Base-by-base conservation (phyloP, 306 rosid genomes). In the Vigna mungo region DNA sequence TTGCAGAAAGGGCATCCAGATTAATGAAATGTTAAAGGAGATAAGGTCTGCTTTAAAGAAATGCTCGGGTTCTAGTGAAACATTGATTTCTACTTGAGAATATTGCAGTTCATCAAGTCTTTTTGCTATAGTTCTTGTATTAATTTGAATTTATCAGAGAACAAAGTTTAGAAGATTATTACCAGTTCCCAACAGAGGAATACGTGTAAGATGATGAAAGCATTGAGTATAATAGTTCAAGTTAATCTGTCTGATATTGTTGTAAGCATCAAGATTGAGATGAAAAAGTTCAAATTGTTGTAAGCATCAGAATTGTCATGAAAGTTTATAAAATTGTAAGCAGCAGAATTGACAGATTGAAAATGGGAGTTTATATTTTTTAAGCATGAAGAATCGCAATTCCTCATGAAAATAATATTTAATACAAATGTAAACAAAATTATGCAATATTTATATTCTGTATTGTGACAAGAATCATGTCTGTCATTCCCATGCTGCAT, bases 31-130 rank as follows among this genome's bases (percentile, higher is more conserved):
- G 94, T 75, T 96, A 80, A 85, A 90, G 81, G 97, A 86, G 78
- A 96, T 96, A 82, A 87, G 99, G 70, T 85, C 83, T 2, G 96
- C 89, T 36, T 81, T 95, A 76, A 88, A 87, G 90, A 84, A 82
- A 80, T 92, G 94, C 81, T 78, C 78, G 39, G 87, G 86, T 78
- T 74, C 86, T 32, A 63, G 65, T 48, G 82, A 82, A 75, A 49
- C 62, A 20, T 56, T 30, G 69, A 73, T 74, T 54, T 82, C 8
- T 11, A 78, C 71, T 16, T 78, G 81, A 86, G 72, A 52, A 49
- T 68, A 51, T 48, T 61, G 43, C 62, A 17, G 49, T 48, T 44
- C 63, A 64, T 68, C 52, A 2, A 58, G 63, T 32, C 20, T 76
- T 47, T 55, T 52, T 70, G 58, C 36, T 1, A 30, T 30, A 4